phyloP scores from a whole-genome alignment of 345 rosid genomes.

The Lumnitzera racemosa region DNA sequence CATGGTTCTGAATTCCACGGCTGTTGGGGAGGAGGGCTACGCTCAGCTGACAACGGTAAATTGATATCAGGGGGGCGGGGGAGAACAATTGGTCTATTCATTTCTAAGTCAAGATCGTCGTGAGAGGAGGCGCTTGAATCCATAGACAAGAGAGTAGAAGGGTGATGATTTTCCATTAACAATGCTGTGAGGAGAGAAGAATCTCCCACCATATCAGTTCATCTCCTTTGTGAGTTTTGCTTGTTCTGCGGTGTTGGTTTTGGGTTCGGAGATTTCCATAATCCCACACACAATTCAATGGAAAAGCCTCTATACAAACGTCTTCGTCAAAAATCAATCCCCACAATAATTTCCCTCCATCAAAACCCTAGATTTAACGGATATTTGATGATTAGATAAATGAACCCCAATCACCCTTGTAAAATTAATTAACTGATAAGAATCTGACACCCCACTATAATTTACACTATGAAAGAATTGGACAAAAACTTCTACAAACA shows the following conservation, averaged over 20 bases:
- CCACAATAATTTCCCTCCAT: slow-evolving; percentile 56
- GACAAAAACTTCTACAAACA: slow-evolving; percentile 6
- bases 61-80: slow-evolving; percentile 92
- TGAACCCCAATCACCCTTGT: too few relatives aligned
- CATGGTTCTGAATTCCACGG: slow-evolving; percentile 51
- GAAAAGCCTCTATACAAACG: slow-evolving; percentile 26
- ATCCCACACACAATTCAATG: slow-evolving; percentile 36
- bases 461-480: too few relatives aligned
- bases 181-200: slow-evolving; percentile 47
- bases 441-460: not conserved
- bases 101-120: slow-evolving; percentile 82
- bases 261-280: slow-evolving; percentile 24
- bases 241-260: slow-evolving; percentile 20
- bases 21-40: slow-evolving; percentile 63
- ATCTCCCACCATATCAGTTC: slow-evolving; percentile 41
- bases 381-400: too few relatives aligned
- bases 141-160: slow-evolving; percentile 90
- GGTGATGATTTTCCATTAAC: slow-evolving; percentile 89
- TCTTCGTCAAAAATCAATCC: slow-evolving; percentile 39
- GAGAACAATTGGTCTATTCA: slow-evolving; percentile 72
- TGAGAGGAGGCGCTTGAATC: slow-evolving; percentile 89
- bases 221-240: slow-evolving; percentile 18
- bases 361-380: slow-evolving; percentile 35
- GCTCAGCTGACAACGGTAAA: slow-evolving; percentile 76
- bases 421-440: too few relatives aligned